Evolutionary conservation across 2,329 filamentous ascomycete genomes (phyloP).

Genomic region (Delphinella strobiligena): DNA sequence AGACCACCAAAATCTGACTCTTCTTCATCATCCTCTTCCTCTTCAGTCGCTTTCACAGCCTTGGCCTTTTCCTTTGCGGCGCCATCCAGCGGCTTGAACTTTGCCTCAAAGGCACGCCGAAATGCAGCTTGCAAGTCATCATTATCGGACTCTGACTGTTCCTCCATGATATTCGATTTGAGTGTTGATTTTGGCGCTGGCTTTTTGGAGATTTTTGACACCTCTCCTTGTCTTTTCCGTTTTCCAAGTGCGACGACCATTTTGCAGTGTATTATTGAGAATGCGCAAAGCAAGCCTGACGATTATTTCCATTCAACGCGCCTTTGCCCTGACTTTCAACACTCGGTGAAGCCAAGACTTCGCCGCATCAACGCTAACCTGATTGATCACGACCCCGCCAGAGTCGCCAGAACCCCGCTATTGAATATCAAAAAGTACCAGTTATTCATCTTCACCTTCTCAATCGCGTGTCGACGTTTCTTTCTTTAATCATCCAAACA

Average conservation of each 20-base stretch:
- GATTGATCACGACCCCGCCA: too few species aligned
- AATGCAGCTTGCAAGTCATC: conserved; percentile 63
- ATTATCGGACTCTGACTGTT: conserved; percentile 16
- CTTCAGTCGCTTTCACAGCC: conserved; percentile 14
- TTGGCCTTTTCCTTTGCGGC: conserved; percentile 14
- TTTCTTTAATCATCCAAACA: too few species aligned
- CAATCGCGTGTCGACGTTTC: too few species aligned
- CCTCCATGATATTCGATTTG: conserved; percentile 3
- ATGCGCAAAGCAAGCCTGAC: conserved; percentile 1
- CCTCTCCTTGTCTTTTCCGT: conserved; percentile 28
- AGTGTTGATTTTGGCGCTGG: not conserved
- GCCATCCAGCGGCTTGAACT: conserved; percentile 61
- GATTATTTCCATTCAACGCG: not conserved
- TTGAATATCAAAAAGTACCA: too few species aligned
- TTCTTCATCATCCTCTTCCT: conserved; percentile 16
- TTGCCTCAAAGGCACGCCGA: conserved; percentile 73
- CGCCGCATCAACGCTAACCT: too few species aligned
- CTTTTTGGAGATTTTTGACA: conserved; percentile 17
- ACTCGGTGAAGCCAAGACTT: conserved; percentile 7
- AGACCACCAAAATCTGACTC: conserved; percentile 11
- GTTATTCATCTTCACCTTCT: too few species aligned
- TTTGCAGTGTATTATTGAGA: conserved; percentile 5
- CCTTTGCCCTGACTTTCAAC: not conserved
- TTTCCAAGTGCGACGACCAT: conserved; percentile 33
- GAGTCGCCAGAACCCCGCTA: too few species aligned